Conservation (phyloP, 208 protist species). For the Leishmania gerbilli region DNA sequence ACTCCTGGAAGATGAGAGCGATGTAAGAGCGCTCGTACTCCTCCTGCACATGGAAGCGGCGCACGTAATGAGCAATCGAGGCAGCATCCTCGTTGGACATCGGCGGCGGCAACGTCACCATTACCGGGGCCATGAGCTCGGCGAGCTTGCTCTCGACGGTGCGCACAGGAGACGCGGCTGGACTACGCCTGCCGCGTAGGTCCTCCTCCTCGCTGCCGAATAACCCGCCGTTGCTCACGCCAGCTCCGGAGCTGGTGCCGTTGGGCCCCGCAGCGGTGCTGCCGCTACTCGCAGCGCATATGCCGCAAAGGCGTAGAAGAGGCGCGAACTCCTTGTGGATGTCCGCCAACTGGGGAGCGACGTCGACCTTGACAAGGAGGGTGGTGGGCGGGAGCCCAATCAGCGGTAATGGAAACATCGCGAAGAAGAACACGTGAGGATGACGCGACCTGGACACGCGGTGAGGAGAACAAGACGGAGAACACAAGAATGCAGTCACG, state of each 20-base stretch:
- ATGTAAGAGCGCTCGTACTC: slow-evolving; percentile 53
- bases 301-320: slow-evolving; percentile 32
- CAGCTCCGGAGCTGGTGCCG: slow-evolving; percentile 8
- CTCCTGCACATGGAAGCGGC: slow-evolving; percentile 15
- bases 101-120: slow-evolving; percentile 31
- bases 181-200: slow-evolving; percentile 18
- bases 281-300: slow-evolving; percentile 13
- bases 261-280: slow-evolving; percentile 1
- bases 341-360: slow-evolving; percentile 28
- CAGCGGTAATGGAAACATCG: slow-evolving; percentile 12
- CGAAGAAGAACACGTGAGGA: neutral
- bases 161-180: slow-evolving; percentile 17
- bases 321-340: slow-evolving; percentile 38
- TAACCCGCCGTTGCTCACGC: slow-evolving; percentile 5
- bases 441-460: neutral
- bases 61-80: slow-evolving; percentile 12
- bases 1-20: slow-evolving; percentile 75
- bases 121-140: slow-evolving; percentile 35
- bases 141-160: slow-evolving; percentile 20
- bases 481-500: neutral
- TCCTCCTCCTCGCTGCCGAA: slow-evolving; percentile 32
- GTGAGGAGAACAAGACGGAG: neutral
- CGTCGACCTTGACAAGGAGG: slow-evolving; percentile 26
- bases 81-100: slow-evolving; percentile 26
- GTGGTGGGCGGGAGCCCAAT: slow-evolving; percentile 24